phyloP scores from a whole-genome alignment of 108 stramenopile species.

The Cyclotella sp. region DNA sequence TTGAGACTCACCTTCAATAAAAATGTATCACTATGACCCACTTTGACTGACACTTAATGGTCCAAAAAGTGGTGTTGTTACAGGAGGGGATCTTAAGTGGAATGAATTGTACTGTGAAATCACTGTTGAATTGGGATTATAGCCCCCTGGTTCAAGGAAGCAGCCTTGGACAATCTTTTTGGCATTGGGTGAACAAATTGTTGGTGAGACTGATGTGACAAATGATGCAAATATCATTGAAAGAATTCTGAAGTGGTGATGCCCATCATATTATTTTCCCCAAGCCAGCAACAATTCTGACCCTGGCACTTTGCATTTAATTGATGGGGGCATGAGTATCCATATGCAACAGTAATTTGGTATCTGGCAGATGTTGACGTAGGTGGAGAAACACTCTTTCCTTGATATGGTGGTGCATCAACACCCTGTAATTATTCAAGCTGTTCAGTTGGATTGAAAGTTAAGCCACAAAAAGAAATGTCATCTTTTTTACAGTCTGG shows the following conservation, averaged over 20 bases:
- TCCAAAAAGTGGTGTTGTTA: background rate
- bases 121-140: slow-evolving; percentile 39
- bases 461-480: slow-evolving; percentile 76
- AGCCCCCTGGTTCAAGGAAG: slow-evolving; percentile 16
- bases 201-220: slow-evolving; percentile 41
- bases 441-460: slow-evolving; percentile 65
- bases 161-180: slow-evolving; percentile 74
- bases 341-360: slow-evolving; percentile 91
- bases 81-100: slow-evolving; percentile 31
- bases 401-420: slow-evolving; percentile 41
- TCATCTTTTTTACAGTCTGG: too few relatives aligned
- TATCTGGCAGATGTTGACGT: slow-evolving; percentile 84
- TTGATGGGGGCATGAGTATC: slow-evolving; percentile 71
- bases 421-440: slow-evolving; percentile 16
- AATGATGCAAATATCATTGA: slow-evolving; percentile 4
- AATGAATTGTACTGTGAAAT: slow-evolving; percentile 14
- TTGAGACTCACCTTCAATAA: slow-evolving; percentile 46
- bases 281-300: slow-evolving; percentile 55
- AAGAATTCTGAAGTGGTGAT: slow-evolving; percentile 44
- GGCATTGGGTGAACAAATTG: slow-evolving; percentile 49
- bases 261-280: slow-evolving; percentile 83
- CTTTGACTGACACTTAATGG: slow-evolving; percentile 22
- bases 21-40: slow-evolving; percentile 17
- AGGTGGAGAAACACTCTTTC: slow-evolving; percentile 82
- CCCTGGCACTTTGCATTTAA: slow-evolving; percentile 39